Percentiles rank a stretch among this genome's conserved stretches.
phyloP scores from a whole-genome alignment of 1,284 basidiomycete genomes.

The Melampsora americana region DNA sequence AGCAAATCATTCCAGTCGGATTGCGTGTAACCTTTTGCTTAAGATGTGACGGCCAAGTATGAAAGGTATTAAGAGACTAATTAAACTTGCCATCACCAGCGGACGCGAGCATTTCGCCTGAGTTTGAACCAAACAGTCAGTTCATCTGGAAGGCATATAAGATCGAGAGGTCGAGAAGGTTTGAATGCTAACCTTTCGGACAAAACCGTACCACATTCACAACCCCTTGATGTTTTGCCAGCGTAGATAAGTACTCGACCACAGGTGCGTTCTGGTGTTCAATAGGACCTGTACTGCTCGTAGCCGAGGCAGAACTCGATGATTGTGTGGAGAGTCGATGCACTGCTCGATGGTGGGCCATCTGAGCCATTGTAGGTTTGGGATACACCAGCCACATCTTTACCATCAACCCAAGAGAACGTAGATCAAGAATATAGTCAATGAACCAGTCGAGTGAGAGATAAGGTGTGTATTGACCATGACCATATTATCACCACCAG shows the following conservation, averaged over 20 bases:
- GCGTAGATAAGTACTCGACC: slow-evolving; percentile 90
- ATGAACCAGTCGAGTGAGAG: too few relatives aligned
- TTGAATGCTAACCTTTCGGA: slow-evolving; percentile 69
- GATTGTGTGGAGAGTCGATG: slow-evolving; percentile 20
- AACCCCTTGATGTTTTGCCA: slow-evolving; percentile 85
- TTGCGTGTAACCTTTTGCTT: not conserved
- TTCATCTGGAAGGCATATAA: slow-evolving; percentile 1
- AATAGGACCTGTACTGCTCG: not conserved
- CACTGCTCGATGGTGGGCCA: slow-evolving; percentile 18
- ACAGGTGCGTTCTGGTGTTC: slow-evolving; percentile 27
- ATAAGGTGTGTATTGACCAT: slow-evolving; percentile 60
- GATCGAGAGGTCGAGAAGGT: not conserved
- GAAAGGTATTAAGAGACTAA: not conserved
- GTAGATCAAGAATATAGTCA: slow-evolving; percentile 2
- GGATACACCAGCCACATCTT: slow-evolving; percentile 93
- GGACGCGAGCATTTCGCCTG: slow-evolving; percentile 64
- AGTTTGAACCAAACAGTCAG: not conserved
- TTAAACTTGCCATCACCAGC: slow-evolving; percentile 78
- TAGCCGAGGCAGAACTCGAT: not conserved
- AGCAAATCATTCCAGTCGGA: not conserved
- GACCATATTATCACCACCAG: slow-evolving; percentile 94
- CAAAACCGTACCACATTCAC: slow-evolving; percentile 97
- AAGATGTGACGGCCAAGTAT: slow-evolving; percentile 1
- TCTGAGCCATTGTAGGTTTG: slow-evolving; percentile 66
- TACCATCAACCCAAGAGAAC: slow-evolving; percentile 26